A percentile compares a stretch with the other conserved stretches of the same genome.
These are phyloP conservation scores for Calonectria henricotiae DNA, from an alignment of 2,329 filamentous ascomycete genomes.

Conservation along the genomic window DNA sequence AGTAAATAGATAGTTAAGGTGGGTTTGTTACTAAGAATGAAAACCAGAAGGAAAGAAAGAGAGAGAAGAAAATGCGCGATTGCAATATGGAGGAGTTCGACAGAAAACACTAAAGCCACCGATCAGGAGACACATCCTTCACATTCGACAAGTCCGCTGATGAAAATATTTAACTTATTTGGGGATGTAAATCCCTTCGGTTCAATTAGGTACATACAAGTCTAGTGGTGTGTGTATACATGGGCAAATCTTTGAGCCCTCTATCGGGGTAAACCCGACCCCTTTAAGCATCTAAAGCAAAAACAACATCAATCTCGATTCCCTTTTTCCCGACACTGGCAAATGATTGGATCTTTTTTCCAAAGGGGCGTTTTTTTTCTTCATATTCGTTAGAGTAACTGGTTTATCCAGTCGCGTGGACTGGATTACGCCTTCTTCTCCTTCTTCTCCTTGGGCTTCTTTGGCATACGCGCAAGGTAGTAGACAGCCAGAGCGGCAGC, in stretches of 20 bases:
- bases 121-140: not conserved
- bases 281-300: conserved; percentile 33
- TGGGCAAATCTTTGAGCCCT: conserved; percentile 28
- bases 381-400: not conserved
- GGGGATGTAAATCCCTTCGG: conserved; percentile 21
- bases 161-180: conserved; percentile 8
- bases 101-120: too few relatives aligned
- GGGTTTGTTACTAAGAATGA: too few relatives aligned
- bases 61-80: not conserved
- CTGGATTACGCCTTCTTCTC: conserved; percentile 45
- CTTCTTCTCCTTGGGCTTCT: conserved; percentile 59
- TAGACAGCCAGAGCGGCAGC: conserved; percentile 71
- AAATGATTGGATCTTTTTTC: conserved; percentile 20
- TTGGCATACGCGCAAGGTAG: conserved; percentile 69
- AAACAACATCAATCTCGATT: conserved; percentile 19
- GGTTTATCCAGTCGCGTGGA: not conserved
- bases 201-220: conserved; percentile 34
- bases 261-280: conserved; percentile 26
- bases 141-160: not conserved
- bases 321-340: conserved; percentile 4
- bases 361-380: not conserved
- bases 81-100: not conserved
- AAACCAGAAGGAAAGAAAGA: too few relatives aligned
- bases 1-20: too few relatives aligned
- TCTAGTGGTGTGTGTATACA: conserved; percentile 35